Evolutionary conservation across 495 filamentous ascomycete species (phyloP), one percentile per base, ranked within the genome.

Genomic region (Tuber brumale): DNA sequence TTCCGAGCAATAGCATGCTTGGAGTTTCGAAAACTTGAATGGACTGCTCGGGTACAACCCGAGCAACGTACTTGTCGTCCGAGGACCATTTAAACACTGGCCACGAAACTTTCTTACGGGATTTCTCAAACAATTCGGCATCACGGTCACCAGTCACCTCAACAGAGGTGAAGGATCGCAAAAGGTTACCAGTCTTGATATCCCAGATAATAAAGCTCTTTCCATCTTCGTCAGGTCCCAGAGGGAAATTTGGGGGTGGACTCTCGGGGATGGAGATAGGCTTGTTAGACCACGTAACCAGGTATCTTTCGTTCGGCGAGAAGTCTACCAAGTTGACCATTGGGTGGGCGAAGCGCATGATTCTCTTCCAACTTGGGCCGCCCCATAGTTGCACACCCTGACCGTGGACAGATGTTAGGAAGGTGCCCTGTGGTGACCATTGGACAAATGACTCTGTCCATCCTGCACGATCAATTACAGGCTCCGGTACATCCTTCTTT

Each of bases 131-230:
- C 18, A 78, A 35, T n/a, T 81, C 79, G 37, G 81, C 80, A 21
- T 81, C 79, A 19, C 76, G 78, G 69, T 80, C 75, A 45, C 73
- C 82, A 23, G 82, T 75, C 7, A 84, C 83, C 75, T 98, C 95
- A 80, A 97, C 88, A 74, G 92, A 95, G 41, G 92, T 90, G 83
- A 99, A 99, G 0, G 94, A 97, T 45, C 95, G 92, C 46, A 99
- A 87, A 43, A 94, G 91, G 82, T 96, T 97, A 75, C 90, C 89
- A 9, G 95, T 94, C 77, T 92, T 93, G 73, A 98, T 90, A 85
- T 99, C 95, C 95, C 95, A 99, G 81, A 99, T 93, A 81, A 99
- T 92, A 83, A 97, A 97, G 88, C 97, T 97, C 89, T 98, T 97
- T 77, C 95, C 95, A 80, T 99, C 95, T 83, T 99, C 95, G 83